Evolutionary conservation across 345 rosid species (phyloP).

Genomic region (Eucalyptus viminalis): DNA sequence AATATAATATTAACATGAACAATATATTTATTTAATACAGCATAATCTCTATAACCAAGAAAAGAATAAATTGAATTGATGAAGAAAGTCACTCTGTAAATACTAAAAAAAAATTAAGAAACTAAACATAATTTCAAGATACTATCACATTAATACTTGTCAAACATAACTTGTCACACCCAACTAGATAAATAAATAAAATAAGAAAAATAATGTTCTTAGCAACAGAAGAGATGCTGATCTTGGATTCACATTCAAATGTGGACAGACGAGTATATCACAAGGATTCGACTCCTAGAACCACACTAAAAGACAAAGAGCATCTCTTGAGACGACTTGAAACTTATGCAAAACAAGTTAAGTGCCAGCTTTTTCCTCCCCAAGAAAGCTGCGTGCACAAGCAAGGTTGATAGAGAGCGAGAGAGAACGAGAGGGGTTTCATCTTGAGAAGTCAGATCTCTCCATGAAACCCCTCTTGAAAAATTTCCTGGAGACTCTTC

Average conservation of each 20-base stretch:
- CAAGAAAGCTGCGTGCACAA: neutral
- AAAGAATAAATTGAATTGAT: neutral
- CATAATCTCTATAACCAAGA: neutral
- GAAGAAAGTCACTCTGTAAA: neutral
- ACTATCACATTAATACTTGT: neutral
- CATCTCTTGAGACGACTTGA: neutral
- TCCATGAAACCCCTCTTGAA: neutral
- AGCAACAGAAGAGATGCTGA: neutral
- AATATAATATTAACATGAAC: no score
- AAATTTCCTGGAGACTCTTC: neutral
- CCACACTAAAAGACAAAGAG: neutral
- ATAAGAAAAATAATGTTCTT: neutral
- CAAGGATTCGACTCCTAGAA: neutral
- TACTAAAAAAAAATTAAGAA: neutral
- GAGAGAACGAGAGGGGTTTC: neutral
- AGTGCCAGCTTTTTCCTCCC: neutral
- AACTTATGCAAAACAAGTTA: neutral
- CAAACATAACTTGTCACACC: neutral
- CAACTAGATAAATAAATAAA: neutral
- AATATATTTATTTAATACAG: no score
- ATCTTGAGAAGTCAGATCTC: neutral
- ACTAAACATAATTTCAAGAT: neutral
- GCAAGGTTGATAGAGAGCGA: neutral
- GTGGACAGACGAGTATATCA: neutral
- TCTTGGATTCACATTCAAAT: neutral